Evolutionary conservation across 2,329 filamentous ascomycete genomes (phyloP), one percentile per base, ranked within the genome.

Genomic region (Aspergillus sp.): DNA sequence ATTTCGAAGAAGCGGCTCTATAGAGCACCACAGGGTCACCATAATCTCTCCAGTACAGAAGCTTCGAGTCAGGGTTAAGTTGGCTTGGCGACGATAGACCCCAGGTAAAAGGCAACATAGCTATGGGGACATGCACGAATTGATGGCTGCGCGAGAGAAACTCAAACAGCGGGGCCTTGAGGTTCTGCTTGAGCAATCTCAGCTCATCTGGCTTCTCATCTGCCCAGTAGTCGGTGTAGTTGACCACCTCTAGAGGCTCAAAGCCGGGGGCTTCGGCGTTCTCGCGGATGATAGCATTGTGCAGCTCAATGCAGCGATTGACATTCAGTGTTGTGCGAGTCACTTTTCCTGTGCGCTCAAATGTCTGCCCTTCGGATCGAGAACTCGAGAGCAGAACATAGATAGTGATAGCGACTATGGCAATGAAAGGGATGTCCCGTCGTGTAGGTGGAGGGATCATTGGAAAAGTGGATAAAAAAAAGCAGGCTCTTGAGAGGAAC

Each of bases 231-330:
- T 51, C 49, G 23, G 30, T 25, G 8, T 51, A 51, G 9, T 51
- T 56, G 11, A 17, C 54, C 19, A 31, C 28, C 11, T 43, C 23
- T 15, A 56, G 43, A 43, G 43, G 54, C 23, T 45, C 17, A 7
- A 30, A 25, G 54, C 43, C 43, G 11, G 54, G 54, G 11, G 23
- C 41, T n/a, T 25, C n/a, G 25, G 41, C 47, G 22, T 43, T 47
- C 4, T 22, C 41, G 28, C 54, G 54, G 54, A 56, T 47, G 31
- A 56, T 56, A 31, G 41, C 54, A 23, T 56, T 47, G 43, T 56
- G 54, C 7, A 56, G 54, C 15, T 25, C 41, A 22, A 48, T 22
- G 31, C 54, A 56, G 23, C 54, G 54, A 31, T 34, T 43, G 22
- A 56, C 43, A 46, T 56, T 22, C 9, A 56, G 38, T 45, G 41